phyloP scores from a whole-genome alignment of 495 filamentous ascomycete genomes.

The Parachaetomium inaequale region DNA sequence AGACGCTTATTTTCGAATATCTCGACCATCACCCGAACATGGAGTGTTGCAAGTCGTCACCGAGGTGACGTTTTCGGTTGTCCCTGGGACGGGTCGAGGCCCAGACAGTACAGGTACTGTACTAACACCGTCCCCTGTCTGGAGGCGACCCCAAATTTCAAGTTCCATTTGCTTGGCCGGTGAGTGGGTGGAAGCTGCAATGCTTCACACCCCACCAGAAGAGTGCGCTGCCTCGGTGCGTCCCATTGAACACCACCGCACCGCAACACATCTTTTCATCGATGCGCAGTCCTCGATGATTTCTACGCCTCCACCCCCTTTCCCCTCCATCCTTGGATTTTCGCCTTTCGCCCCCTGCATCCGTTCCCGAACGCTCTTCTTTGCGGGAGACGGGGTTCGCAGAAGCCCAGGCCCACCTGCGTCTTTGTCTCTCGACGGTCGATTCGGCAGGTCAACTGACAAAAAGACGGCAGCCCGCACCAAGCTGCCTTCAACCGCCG shows the following conservation, averaged over 20 bases:
- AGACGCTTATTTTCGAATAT: not conserved
- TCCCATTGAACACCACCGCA: conserved; percentile 19
- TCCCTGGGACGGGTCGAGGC: not conserved
- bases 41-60: conserved; percentile 9
- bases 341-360: conserved; percentile 15
- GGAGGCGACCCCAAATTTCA: conserved; percentile 5
- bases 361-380: conserved; percentile 1
- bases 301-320: not conserved
- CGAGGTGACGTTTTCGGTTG: conserved; percentile 11
- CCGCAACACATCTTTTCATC: not conserved
- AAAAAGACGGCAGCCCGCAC: conserved; percentile 14
- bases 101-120: conserved; percentile 20
- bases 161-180: conserved; percentile 5
- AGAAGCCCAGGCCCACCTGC: not conserved
- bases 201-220: conserved; percentile 29
- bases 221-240: not conserved
- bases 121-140: conserved; percentile 17
- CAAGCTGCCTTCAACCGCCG: not conserved
- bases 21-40: not conserved
- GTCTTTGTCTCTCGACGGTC: conserved; percentile 10
- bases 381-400: not conserved
- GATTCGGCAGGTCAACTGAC: conserved; percentile 3
- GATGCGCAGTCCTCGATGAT: not conserved
- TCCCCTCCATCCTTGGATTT: not conserved
- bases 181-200: conserved; percentile 26